These are phyloP conservation scores for Podospora pseudoanserina DNA, from an alignment of 495 filamentous ascomycete genomes.

Conservation along the genomic window DNA sequence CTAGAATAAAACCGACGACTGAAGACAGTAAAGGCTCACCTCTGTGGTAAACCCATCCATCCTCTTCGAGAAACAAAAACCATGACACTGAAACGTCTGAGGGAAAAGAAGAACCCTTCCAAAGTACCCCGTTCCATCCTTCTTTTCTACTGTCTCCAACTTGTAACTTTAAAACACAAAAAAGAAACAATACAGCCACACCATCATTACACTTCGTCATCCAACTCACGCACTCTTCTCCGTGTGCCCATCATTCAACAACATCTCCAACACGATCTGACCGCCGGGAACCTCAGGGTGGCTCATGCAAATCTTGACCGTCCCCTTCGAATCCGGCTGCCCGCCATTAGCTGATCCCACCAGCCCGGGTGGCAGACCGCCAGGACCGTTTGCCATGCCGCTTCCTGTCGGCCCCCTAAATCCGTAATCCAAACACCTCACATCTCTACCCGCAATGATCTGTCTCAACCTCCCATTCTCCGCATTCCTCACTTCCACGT, in stretches of 20 bases:
- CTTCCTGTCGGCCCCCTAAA: constrained; percentile 52
- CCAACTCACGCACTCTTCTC: constrained; percentile 48
- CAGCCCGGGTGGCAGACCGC: constrained; percentile 13
- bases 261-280: constrained; percentile 86
- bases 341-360: constrained; percentile 1
- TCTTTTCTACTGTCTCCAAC: neutral
- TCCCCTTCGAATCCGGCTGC: constrained; percentile 48
- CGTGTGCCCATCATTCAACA: constrained; percentile 90
- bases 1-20: neutral
- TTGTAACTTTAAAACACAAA: neutral
- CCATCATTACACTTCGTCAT: neutral
- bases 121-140: neutral
- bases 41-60: neutral
- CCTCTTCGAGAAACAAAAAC: neutral
- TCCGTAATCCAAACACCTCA: constrained; percentile 85
- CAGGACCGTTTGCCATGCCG: constrained; percentile 9
- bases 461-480: constrained; percentile 91
- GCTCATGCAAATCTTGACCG: constrained; percentile 91
- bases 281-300: constrained; percentile 78
- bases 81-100: neutral
- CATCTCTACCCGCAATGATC: constrained; percentile 86
- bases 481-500: constrained; percentile 94
- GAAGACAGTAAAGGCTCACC: neutral
- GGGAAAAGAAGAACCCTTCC: neutral
- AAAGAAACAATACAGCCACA: neutral